Percentiles rank a stretch among this genome's conserved stretches.
Conservation (phyloP, 2,329 filamentous ascomycete species). For the Ophiostoma fasciatum region DNA sequence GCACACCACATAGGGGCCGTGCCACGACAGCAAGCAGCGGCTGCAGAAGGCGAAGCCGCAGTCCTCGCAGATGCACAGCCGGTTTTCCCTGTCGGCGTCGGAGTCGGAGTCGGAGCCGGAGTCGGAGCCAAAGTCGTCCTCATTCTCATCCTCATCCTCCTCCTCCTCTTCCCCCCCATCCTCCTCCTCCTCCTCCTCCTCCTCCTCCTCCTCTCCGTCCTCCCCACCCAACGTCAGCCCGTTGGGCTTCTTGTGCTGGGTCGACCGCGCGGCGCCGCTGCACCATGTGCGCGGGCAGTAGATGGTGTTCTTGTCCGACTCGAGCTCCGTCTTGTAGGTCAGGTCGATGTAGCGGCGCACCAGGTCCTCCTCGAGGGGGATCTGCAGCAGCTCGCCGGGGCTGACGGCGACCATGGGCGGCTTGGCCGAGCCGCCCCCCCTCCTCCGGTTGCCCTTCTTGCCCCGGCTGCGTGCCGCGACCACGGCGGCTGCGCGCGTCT, state of each 20-base stretch:
- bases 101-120: too few relatives aligned
- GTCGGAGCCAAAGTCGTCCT: too few relatives aligned
- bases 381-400: constrained; percentile 71
- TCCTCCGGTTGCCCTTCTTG: constrained; percentile 39
- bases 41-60: constrained; percentile 81
- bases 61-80: constrained; percentile 74
- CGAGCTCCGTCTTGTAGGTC: constrained; percentile 84
- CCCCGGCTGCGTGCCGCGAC: too few relatives aligned
- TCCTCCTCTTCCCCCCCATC: constrained; percentile 13
- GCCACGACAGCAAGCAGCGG: constrained; percentile 63
- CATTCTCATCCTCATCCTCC: neutral
- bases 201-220: constrained; percentile 33
- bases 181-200: constrained; percentile 18
- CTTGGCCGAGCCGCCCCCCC: too few relatives aligned
- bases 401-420: constrained; percentile 58
- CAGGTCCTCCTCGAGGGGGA: constrained; percentile 52
- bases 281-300: constrained; percentile 92
- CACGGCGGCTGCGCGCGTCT: constrained; percentile 33
- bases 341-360: constrained; percentile 79
- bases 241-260: constrained; percentile 55
- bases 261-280: constrained; percentile 70
- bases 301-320: constrained; percentile 79
- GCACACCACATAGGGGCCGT: constrained; percentile 67
- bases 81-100: constrained; percentile 33
- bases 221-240: constrained; percentile 52